Evolutionary conservation across 208 protist genomes (phyloP).

Genomic region (Leishmania martiniquensis): DNA sequence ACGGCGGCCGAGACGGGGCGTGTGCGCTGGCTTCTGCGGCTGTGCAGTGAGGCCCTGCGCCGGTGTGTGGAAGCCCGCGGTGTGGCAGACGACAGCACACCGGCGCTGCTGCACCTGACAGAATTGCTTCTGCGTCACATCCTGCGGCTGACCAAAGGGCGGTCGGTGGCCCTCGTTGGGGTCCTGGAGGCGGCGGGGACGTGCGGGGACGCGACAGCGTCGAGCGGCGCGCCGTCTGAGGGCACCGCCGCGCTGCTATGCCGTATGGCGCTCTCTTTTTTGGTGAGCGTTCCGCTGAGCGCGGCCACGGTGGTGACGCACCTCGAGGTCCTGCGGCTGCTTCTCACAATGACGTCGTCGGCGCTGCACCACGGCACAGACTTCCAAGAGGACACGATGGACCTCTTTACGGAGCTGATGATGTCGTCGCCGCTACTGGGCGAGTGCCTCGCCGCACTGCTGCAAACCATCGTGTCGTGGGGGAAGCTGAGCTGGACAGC

Average conservation of each 20-base stretch:
- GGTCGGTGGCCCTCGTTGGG: slow-evolving; percentile 37
- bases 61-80: slow-evolving; percentile 27
- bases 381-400: slow-evolving; percentile 51
- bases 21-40: slow-evolving; percentile 64
- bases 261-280: slow-evolving; percentile 47
- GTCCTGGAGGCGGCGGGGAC: slow-evolving; percentile 34
- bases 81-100: slow-evolving; percentile 25
- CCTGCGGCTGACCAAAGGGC: slow-evolving; percentile 34
- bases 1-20: slow-evolving; percentile 25
- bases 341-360: slow-evolving; percentile 79
- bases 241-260: slow-evolving; percentile 46
- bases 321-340: slow-evolving; percentile 49
- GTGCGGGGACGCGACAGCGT: neutral
- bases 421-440: slow-evolving; percentile 48
- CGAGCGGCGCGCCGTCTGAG: slow-evolving; percentile 6
- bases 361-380: slow-evolving; percentile 74
- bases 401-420: slow-evolving; percentile 82
- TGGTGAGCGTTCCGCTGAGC: slow-evolving; percentile 38
- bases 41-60: slow-evolving; percentile 39
- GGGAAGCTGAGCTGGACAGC: slow-evolving; percentile 24
- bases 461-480: slow-evolving; percentile 64
- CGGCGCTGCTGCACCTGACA: slow-evolving; percentile 39
- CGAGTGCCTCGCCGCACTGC: slow-evolving; percentile 42
- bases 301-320: slow-evolving; percentile 53
- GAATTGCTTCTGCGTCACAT: slow-evolving; percentile 74